These are phyloP conservation scores for Pseudonectria foliicola DNA, from an alignment of 2,329 filamentous ascomycete species.

Conservation along the genomic window DNA sequence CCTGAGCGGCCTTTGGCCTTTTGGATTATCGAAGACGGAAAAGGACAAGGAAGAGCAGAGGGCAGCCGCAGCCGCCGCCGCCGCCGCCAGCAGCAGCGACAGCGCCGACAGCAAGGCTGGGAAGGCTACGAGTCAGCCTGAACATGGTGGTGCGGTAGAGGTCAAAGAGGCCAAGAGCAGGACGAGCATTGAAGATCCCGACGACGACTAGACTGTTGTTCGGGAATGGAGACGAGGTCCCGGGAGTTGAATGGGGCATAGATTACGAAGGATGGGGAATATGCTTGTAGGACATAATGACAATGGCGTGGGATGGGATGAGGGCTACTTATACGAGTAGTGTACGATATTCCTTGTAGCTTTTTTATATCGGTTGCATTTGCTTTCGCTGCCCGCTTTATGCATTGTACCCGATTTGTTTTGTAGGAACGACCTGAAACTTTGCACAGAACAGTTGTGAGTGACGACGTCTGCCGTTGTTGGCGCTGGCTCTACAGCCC, in stretches of 20 bases:
- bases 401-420: constrained; percentile 1
- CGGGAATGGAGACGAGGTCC: constrained; percentile 6
- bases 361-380: neutral
- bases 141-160: constrained; percentile 33
- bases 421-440: constrained; percentile 2
- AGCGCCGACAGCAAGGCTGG: constrained; percentile 26
- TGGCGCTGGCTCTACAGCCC: too few relatives aligned
- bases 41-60: constrained; percentile 20
- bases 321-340: neutral
- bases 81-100: constrained; percentile 14
- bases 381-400: neutral
- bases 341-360: constrained; percentile 5
- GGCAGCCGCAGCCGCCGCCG: constrained; percentile 1
- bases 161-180: constrained; percentile 46
- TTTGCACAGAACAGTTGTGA: too few relatives aligned
- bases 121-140: constrained; percentile 4
- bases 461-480: too few relatives aligned
- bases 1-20: constrained; percentile 52
- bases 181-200: constrained; percentile 54
- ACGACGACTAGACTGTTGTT: constrained; percentile 44
- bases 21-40: constrained; percentile 36
- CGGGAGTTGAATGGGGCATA: constrained; percentile 7
- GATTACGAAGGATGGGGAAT: constrained; percentile 1
- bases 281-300: constrained; percentile 1
- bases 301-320: neutral